Percentiles rank a stretch among this genome's conserved stretches.
Evolutionary conservation across 148 eudicot genomes (phyloP).

Genomic region (Nyssa sinensis): DNA sequence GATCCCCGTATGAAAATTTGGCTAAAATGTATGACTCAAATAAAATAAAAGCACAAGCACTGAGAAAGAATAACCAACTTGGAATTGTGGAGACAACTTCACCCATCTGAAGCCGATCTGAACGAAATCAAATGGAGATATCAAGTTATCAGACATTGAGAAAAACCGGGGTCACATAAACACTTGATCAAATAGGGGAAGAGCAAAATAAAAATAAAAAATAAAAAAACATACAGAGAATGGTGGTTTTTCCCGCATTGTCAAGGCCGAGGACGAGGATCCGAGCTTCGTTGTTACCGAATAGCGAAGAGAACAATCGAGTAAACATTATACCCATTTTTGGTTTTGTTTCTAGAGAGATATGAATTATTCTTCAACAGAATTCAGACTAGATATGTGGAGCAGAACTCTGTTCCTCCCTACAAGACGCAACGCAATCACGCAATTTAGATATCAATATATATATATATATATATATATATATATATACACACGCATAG

Average conservation of each 20-base stretch:
- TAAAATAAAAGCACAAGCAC: not conserved
- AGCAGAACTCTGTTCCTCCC: conserved; percentile 13
- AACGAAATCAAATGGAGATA: conserved; percentile 17
- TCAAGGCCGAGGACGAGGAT: conserved; percentile 96
- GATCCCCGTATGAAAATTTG: not conserved
- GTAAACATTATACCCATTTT: conserved; percentile 81
- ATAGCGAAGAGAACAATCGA: conserved; percentile 75
- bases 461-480: not conserved
- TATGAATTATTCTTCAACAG: not conserved
- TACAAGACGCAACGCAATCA: not conserved
- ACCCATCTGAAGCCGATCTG: conserved; percentile 99
- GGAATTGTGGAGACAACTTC: conserved; percentile 99
- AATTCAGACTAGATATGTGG: conserved; percentile 10
- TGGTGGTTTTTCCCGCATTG: conserved; percentile 99
- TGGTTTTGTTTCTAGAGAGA: not conserved
- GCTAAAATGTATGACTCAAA: not conserved
- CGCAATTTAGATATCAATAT: not conserved
- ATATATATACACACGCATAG: not conserved
- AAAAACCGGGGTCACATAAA: conserved; percentile 26
- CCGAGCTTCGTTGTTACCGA: conserved; percentile 96
- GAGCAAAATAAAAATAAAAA: not conserved
- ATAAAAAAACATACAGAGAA: conserved; percentile 89
- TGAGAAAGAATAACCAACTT: conserved; percentile 53
- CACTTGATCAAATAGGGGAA: not conserved
- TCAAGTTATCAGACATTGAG: conserved; percentile 14